A percentile compares a stretch with the other conserved stretches of the same genome.
Evolutionary conservation across 208 protist genomes (phyloP).

Genomic region (Leishmania braziliensis): DNA sequence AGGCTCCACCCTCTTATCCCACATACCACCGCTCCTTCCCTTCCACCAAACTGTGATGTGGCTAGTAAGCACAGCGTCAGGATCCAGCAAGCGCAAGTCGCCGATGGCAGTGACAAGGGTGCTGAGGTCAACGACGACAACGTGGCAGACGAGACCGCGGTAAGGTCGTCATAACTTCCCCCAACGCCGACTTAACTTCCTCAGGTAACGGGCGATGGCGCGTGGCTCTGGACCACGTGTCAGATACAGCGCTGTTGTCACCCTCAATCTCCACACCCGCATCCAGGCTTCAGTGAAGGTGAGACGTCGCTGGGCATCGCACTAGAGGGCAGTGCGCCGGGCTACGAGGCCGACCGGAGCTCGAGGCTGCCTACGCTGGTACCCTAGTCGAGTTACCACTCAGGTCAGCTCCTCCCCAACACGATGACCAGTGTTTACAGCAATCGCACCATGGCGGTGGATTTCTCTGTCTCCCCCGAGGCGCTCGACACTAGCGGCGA

Average conservation of each 20-base stretch:
- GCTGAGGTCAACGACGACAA: not conserved
- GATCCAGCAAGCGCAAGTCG: not conserved
- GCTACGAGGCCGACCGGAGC: slow-evolving; percentile 1
- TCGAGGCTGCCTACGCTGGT: slow-evolving; percentile 14
- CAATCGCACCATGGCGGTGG: slow-evolving; percentile 14
- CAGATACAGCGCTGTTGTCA: not conserved
- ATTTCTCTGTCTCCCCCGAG: not conserved
- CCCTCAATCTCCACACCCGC: not conserved
- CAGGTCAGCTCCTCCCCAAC: not conserved
- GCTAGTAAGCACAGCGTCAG: no score
- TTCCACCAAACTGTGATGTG: no score
- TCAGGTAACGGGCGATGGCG: not conserved
- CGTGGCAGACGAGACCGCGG: no score
- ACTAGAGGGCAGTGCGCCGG: not conserved
- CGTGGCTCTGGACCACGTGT: not conserved
- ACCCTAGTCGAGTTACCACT: slow-evolving; percentile 15
- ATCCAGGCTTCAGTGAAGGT: not conserved
- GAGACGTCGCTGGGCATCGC: not conserved
- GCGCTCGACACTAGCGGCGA: not conserved
- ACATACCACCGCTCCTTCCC: not conserved
- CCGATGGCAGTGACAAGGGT: not conserved
- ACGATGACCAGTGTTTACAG: slow-evolving; percentile 6
- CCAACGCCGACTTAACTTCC: not conserved
- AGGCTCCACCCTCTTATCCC: not conserved
- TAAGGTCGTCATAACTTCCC: not conserved